Evolutionary conservation across 768 basidiomycete genomes (phyloP), one percentile per base, ranked within the genome.

Genomic region (Pluteus cervinus): DNA sequence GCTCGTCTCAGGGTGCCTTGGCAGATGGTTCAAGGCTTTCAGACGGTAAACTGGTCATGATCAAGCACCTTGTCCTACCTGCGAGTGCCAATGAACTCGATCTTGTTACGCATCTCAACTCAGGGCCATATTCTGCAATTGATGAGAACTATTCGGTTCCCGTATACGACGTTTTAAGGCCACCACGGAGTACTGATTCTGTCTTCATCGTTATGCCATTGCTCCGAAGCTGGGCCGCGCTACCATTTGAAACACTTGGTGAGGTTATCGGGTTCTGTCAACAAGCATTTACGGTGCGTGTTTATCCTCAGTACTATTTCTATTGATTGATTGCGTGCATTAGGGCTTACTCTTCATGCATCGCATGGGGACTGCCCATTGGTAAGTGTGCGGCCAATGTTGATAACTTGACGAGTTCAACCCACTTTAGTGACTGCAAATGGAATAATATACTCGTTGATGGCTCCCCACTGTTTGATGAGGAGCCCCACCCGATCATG

Each of bases 331-430:
- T 14, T 29, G 31, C 4, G 23, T 4, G 4, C 14, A 17, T 1
- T n/a, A 63, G 59, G 61, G 62, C 0, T 17, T 65, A 0, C 46
- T 49, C 12, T 64, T 61, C 23, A 61, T 64, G 60, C 62, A 63
- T 9, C 7, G 44, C 4, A 40, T 61, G 18, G 43, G 28, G 6
- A 47, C 60, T 11, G 61, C 52, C 0, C 61, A 63, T 26, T 44
- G 60, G 60, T 58, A 24, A 1, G 49, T 25, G 9, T 11, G 5
- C 20, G 23, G 1, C 8, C 25, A 17, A 29, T 39, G n/a, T 6
- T n/a, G 35, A 8, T 20, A 16, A 12, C 12, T 12, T 7, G 2
- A 14, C 12, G 8, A 11, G n/a, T 34, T 26, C 14, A 7, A n/a
- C 16, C 7, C 17, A 11, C 14, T 36, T 18, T n/a, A 66, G 60